phyloP scores from a whole-genome alignment of 106 monocot genomes.

The Allium cepa region DNA sequence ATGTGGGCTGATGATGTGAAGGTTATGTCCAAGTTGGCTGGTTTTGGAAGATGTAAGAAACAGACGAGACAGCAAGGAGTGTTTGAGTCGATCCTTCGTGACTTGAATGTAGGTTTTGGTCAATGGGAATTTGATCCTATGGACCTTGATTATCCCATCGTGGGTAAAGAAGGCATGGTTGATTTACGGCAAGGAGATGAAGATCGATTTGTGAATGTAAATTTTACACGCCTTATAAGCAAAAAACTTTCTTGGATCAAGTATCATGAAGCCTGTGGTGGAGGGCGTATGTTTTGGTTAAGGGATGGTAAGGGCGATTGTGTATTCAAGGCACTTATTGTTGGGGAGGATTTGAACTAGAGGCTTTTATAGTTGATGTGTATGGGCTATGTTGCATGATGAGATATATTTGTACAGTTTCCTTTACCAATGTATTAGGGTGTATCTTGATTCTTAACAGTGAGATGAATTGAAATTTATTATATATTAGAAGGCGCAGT shows the following conservation, averaged over 20 bases:
- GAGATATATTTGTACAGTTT: too few species aligned
- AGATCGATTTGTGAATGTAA: conserved; percentile 25
- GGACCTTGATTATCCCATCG: conserved; percentile 43
- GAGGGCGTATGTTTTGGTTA: conserved; percentile 46
- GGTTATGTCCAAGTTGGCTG: conserved; percentile 18
- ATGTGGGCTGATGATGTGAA: conserved; percentile 27
- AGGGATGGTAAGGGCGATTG: conserved; percentile 41
- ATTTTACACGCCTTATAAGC: conserved; percentile 25
- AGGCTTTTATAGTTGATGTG: too few species aligned
- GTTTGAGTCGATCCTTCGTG: conserved; percentile 16
- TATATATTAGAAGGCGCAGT: too few species aligned
- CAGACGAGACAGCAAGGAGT: too few species aligned
- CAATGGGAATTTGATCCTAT: conserved; percentile 45
- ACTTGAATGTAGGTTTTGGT: conserved; percentile 50
- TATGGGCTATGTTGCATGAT: too few species aligned
- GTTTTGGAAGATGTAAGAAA: too few species aligned
- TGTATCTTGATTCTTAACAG: too few species aligned
- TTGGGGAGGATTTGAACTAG: conserved; percentile 8
- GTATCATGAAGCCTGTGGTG: conserved; percentile 12
- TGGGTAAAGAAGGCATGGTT: conserved; percentile 15
- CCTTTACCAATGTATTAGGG: too few species aligned
- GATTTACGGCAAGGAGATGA: conserved; percentile 56
- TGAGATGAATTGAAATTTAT: too few species aligned
- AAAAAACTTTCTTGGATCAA: conserved; percentile 49
- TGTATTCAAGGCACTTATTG: conserved; percentile 39